Evolutionary conservation across 2,329 filamentous ascomycete genomes (phyloP).

Genomic region (Biscogniauxia marginata): DNA sequence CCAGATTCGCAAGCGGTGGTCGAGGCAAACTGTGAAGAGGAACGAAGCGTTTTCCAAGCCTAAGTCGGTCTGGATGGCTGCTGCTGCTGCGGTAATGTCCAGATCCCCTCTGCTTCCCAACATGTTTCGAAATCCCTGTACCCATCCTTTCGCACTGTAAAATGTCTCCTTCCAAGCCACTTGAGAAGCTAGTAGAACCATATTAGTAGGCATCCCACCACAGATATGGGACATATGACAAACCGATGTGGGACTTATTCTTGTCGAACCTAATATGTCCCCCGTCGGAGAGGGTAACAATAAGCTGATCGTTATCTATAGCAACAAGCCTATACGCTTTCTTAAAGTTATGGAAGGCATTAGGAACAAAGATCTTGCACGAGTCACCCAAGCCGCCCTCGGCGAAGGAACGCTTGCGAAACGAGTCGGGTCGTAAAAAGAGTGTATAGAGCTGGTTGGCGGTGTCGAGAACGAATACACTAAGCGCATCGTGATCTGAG

Average conservation of each 20-base stretch:
- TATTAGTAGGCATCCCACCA: slow-evolving; percentile 17
- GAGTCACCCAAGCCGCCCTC: slow-evolving; percentile 74
- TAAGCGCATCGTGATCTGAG: slow-evolving; percentile 58
- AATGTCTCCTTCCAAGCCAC: slow-evolving; percentile 68
- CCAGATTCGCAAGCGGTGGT: slow-evolving; percentile 89
- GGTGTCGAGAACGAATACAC: slow-evolving; percentile 64
- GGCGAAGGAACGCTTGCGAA: slow-evolving; percentile 65
- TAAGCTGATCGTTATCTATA: slow-evolving; percentile 67
- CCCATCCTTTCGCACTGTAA: slow-evolving; percentile 73
- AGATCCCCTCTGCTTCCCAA: slow-evolving; percentile 62
- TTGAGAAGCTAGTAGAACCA: slow-evolving; percentile 26
- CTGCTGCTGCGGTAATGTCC: slow-evolving; percentile 66
- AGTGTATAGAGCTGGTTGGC: slow-evolving; percentile 82
- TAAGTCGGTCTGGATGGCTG: slow-evolving; percentile 54
- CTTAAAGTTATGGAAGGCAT: slow-evolving; percentile 70
- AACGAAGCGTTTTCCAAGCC: slow-evolving; percentile 51
- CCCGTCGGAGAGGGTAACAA: slow-evolving; percentile 80
- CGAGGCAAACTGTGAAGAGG: slow-evolving; percentile 79
- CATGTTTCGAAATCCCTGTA: slow-evolving; percentile 63
- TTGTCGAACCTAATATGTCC: slow-evolving; percentile 70
- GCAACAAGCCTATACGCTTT: slow-evolving; percentile 79
- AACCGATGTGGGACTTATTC: slow-evolving; percentile 48
- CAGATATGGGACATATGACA: slow-evolving; percentile 20
- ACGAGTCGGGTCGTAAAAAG: slow-evolving; percentile 78
- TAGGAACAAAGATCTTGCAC: slow-evolving; percentile 71